Evolutionary conservation across 2,329 filamentous ascomycete genomes (phyloP).

Genomic region (Neodidymelliopsis sp.): DNA sequence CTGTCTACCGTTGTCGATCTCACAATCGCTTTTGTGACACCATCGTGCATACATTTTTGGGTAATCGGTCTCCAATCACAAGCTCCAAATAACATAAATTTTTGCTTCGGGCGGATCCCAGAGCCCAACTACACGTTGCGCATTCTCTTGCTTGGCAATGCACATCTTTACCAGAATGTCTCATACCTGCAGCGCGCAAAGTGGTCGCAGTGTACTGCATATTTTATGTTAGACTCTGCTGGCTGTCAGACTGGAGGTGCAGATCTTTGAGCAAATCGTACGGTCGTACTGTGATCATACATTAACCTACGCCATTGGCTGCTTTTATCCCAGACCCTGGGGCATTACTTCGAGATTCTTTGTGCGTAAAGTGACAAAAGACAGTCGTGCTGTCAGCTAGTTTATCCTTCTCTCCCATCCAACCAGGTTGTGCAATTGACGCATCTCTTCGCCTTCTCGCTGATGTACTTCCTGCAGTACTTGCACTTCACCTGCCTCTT

Average conservation of each 20-base stretch:
- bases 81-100: not conserved
- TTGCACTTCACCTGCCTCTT: slow-evolving; percentile 73
- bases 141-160: not conserved
- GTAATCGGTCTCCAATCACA: not conserved
- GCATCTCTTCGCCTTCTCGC: slow-evolving; percentile 66
- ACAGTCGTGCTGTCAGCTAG: not conserved
- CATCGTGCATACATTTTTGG: slow-evolving; percentile 7
- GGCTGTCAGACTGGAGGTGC: not conserved
- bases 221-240: not conserved
- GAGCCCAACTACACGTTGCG: not conserved
- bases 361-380: not conserved
- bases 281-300: too few species aligned
- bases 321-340: too few species aligned
- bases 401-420: slow-evolving; percentile 60
- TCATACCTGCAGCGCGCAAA: not conserved
- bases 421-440: slow-evolving; percentile 66
- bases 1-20: slow-evolving; percentile 5
- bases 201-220: not conserved
- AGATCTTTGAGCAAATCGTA: not conserved
- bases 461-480: slow-evolving; percentile 71
- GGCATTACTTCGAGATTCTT: too few species aligned
- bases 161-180: not conserved
- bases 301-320: too few species aligned
- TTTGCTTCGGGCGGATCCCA: not conserved
- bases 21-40: not conserved